A percentile compares a stretch with the other conserved stretches of the same genome.
Conservation (phyloP, 768 basidiomycete species). For the Amanita brunnescens region DNA sequence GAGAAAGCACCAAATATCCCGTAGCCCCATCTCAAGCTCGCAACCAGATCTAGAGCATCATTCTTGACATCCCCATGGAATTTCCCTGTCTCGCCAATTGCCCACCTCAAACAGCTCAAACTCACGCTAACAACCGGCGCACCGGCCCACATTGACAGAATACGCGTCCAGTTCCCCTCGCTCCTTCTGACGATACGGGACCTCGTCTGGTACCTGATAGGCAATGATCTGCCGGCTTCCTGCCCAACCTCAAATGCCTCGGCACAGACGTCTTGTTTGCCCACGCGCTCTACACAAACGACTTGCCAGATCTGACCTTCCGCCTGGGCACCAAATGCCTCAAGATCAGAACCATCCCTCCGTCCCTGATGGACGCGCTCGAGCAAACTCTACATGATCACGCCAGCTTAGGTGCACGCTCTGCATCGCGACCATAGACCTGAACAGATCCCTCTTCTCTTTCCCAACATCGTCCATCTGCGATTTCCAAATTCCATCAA, state of each 20-base stretch:
- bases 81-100: constrained; percentile 27
- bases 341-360: no score
- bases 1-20: constrained; percentile 27
- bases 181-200: constrained; percentile 38
- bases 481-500: no score
- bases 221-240: constrained; percentile 22
- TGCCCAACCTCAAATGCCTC: constrained; percentile 34
- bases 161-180: constrained; percentile 31
- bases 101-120: constrained; percentile 28
- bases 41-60: constrained; percentile 27
- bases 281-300: constrained; percentile 22
- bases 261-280: constrained; percentile 26
- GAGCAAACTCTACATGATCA: no score
- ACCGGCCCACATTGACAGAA: constrained; percentile 23
- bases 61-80: constrained; percentile 40
- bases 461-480: no score
- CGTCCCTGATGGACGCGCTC: no score
- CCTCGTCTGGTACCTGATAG: constrained; percentile 36
- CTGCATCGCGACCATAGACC: no score
- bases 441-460: no score
- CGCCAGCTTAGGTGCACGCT: no score
- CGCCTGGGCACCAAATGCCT: no score
- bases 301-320: constrained; percentile 1
- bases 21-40: constrained; percentile 23
- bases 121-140: constrained; percentile 35